These are phyloP conservation scores for Linderina pennispora DNA, from an alignment of 192 early-diverging fungal genomes.

Conservation along the genomic window DNA sequence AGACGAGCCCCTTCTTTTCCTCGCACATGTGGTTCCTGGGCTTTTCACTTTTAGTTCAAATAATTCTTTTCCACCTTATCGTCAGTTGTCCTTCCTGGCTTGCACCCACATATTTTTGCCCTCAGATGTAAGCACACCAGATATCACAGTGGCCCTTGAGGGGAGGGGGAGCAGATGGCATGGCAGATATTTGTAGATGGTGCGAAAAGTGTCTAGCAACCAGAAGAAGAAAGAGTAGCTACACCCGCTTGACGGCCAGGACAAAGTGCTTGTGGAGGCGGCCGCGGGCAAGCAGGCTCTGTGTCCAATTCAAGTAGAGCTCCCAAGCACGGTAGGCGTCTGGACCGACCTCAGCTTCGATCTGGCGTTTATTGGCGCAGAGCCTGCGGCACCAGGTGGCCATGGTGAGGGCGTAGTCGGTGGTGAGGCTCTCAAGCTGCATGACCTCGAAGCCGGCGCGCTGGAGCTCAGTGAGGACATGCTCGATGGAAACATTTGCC, in stretches of 20 bases:
- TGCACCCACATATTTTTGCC: no score
- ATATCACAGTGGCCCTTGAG: no score
- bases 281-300: conserved; percentile 36
- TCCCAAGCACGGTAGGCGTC: conserved; percentile 40
- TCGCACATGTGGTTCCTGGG: no score
- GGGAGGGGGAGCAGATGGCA: no score
- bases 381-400: conserved; percentile 35
- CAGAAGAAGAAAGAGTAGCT: no score
- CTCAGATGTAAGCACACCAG: no score
- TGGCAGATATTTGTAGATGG: no score
- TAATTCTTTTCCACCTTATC: no score
- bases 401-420: conserved; percentile 33
- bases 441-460: conserved; percentile 40
- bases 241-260: conserved; percentile 34
- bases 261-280: conserved; percentile 42
- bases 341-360: conserved; percentile 41
- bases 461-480: conserved; percentile 39
- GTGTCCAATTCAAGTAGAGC: conserved; percentile 48
- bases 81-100: no score
- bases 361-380: conserved; percentile 36
- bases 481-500: conserved; percentile 31
- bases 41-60: no score
- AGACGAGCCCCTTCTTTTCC: no score
- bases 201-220: no score
- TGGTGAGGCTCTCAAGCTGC: conserved; percentile 42